Evolutionary conservation across 805 yeast species (phyloP), one percentile per base, ranked within the genome.

Genomic region (Candida coquimbonensis): DNA sequence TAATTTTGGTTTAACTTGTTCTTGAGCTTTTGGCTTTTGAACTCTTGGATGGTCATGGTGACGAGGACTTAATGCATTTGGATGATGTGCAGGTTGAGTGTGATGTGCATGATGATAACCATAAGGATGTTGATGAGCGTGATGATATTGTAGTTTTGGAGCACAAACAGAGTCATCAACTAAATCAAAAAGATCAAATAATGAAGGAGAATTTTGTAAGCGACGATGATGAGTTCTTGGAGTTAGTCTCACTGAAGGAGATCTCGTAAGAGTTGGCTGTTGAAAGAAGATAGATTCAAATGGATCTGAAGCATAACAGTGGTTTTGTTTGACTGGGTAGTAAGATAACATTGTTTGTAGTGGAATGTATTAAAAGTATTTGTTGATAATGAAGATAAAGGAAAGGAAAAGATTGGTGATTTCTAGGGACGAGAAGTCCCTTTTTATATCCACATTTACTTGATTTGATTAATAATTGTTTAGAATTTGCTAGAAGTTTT

Each of bases 241-340:
- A 14, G 26, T 19, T 9, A 39, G 34, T 31, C 49, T 46, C 16
- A 35, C 29, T 17, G 40, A 36, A 12, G 45, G 42, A 9, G 42
- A 47, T 42, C 48, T 44, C 36, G 48, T 47, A 7, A 44, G 19
- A 7, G 39, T 4, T 34, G 46, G 44, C 19, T 25, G 24, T 7
- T 31, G 39, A 33, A 33, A 35, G 17, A 47, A 44, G 24, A 44
- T 24, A 17, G 44, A 39, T n/a, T 33, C 44, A 29, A 38, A 44
- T 9, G 45, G 42, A n/a, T 33, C 37, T 17, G 17, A 21, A 5
- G n/a, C 19, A 19, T 16, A 39, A 31, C 35, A 31, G 41, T 39
- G 12, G 25, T 19, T 17, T 17, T 31, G 39, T 24, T 38, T 14
- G 9, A n/a, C 12, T 26, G 35, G 35, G 13, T 39, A 24, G 35